Percentiles rank a stretch among this genome's conserved stretches.
Conservation (phyloP, 139 green algal species). For the Pseudopediastrum boryanum region DNA sequence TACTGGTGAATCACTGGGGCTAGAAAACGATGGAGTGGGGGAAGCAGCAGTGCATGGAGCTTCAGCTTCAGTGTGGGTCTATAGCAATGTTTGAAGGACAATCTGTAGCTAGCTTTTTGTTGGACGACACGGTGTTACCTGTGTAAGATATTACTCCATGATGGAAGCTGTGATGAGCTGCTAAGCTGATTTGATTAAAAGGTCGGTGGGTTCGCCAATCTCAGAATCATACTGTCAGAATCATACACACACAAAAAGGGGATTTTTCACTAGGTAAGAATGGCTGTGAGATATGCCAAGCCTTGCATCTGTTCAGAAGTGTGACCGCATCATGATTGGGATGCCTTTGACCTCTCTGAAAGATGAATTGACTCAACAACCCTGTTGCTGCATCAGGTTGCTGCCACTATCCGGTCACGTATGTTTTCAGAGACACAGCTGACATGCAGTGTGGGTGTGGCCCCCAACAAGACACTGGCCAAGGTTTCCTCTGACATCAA, state of each 20-base stretch:
- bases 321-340: background rate
- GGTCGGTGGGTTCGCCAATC: background rate
- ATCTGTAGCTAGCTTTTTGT: no score
- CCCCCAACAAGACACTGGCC: slow-evolving; percentile 83
- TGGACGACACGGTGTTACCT: no score
- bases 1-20: background rate
- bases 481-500: slow-evolving; percentile 81
- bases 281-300: background rate
- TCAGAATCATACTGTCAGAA: background rate
- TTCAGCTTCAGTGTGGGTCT: no score
- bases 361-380: background rate
- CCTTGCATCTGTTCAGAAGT: background rate
- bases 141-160: no score
- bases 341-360: background rate
- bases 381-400: slow-evolving; percentile 51
- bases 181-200: no score
- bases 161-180: no score
- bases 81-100: no score
- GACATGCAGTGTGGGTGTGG: slow-evolving; percentile 82
- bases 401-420: slow-evolving; percentile 51
- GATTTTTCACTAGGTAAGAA: background rate
- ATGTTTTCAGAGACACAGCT: slow-evolving; percentile 63
- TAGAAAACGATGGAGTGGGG: no score
- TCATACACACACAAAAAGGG: background rate
- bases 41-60: no score